Conservation (phyloP, 176 grass and related monocot genomes). For the Panicum miliaceum region DNA sequence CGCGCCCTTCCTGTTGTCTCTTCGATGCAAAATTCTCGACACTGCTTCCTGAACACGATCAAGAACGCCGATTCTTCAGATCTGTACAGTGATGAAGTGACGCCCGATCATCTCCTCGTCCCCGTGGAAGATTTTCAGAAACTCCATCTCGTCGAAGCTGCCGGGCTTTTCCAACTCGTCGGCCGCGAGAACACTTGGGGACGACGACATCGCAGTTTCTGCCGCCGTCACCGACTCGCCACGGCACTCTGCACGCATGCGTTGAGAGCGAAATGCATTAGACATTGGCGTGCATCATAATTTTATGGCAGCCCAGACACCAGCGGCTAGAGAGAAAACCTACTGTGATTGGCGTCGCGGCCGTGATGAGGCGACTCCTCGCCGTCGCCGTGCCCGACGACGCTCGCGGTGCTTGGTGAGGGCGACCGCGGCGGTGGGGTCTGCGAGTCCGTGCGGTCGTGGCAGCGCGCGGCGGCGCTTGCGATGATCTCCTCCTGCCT, state of each 20-base stretch:
- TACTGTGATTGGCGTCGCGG: background rate
- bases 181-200: background rate
- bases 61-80: background rate
- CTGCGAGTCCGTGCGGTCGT: background rate
- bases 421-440: background rate
- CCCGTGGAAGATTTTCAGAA: background rate
- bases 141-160: constrained; percentile 12
- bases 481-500: constrained; percentile 1
- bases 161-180: background rate
- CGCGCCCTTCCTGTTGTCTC: too few species aligned
- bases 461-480: too few species aligned
- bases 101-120: background rate
- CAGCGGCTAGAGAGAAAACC: background rate
- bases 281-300: background rate
- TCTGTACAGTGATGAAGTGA: background rate
- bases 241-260: background rate
- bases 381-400: background rate
- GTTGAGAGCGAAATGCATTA: background rate
- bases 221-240: background rate
- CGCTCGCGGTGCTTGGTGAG: background rate
- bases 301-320: background rate
- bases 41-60: too few species aligned
- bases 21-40: too few species aligned
- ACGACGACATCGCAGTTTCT: background rate
- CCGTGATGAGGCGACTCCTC: too few species aligned